Base-by-base conservation (phyloP, 305 asterid genomes). In the Fraxinus velutina region DNA sequence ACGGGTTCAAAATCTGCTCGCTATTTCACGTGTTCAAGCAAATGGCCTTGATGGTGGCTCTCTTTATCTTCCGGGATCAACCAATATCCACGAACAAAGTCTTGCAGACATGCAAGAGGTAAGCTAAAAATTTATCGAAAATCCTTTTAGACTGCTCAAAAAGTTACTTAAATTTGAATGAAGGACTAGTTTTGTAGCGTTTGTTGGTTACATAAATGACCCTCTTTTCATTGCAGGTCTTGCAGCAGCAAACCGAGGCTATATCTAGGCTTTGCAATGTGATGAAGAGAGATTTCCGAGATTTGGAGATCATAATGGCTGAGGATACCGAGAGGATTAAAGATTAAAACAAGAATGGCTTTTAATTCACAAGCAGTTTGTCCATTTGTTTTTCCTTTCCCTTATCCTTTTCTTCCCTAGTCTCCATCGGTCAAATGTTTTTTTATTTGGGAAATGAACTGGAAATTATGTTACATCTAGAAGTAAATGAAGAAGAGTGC, bases 81-180 rank as follows among this genome's bases (percentile, higher is more conserved):
- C 98, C 84, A 93, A 92, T 86, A 93, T 96, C 80, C 93, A 94
- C 2, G 97, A 93, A 84, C 94, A 90, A 83, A 91, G 97, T 84
- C 95, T 96, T 68, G 81, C 87, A 55, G 97, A 96, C 82, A 93
- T 96, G 99, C 98, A 93, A 85, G 98, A 94, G 99, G 99, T 94
- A 88, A 75, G 10, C 9, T 37, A 47, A 30, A 30, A 70, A 72
- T 55, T 70, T 37, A 64, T 82, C 39, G 9, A 10, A 66, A 68
- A 42, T 12, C 64, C 24, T 73, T 82, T 68, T 17, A 27, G 27
- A 75, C 22, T 68, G n/a, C 70, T 64, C 55, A 71, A 44, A 29
- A 77, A 15, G 8, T 29, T 34, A 1, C 10, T 30, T 27, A 5
- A 70, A 70, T 32, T 70, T 32, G 24, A 32, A 15, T 15, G n/a